phyloP scores from a whole-genome alignment of 805 yeast genomes.

The Metahyphopichia silvanorum region DNA sequence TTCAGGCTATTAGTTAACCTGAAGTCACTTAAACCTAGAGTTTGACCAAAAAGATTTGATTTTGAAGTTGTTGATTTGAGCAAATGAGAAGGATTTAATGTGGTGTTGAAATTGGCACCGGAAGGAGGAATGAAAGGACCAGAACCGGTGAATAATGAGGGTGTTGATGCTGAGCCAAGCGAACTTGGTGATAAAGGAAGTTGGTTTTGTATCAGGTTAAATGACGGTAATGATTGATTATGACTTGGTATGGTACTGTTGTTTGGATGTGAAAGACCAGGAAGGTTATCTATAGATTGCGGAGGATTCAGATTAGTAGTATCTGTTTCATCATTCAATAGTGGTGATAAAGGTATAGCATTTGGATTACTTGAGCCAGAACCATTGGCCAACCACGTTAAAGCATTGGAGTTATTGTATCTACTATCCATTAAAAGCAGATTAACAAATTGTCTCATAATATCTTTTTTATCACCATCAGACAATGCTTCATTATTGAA shows the following conservation, averaged over 20 bases:
- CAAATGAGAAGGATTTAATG: conserved; percentile 26
- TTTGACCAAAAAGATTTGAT: conserved; percentile 3
- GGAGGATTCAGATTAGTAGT: conserved; percentile 2
- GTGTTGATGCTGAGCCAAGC: neutral
- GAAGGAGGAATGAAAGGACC: conserved; percentile 12
- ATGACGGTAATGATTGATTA: conserved; percentile 35
- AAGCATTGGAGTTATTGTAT: conserved; percentile 2
- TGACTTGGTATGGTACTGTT: too few relatives aligned
- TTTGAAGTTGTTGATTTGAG: conserved; percentile 10
- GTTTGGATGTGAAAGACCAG: conserved; percentile 24
- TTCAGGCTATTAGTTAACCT: conserved; percentile 2
- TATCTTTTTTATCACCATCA: conserved; percentile 8
- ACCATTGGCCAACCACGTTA: neutral
- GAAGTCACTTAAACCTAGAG: conserved; percentile 6
- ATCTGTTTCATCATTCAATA: conserved; percentile 21
- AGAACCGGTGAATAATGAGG: conserved; percentile 4
- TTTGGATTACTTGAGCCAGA: conserved; percentile 10
- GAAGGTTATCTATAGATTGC: conserved; percentile 14
- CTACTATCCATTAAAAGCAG: conserved; percentile 11
- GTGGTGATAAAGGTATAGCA: conserved; percentile 28
- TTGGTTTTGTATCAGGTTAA: conserved; percentile 32
- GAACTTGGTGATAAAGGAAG: conserved; percentile 25
- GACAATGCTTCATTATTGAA: conserved; percentile 6
- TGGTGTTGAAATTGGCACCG: conserved; percentile 10
- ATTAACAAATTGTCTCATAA: conserved; percentile 11